Conservation (phyloP, 768 basidiomycete genomes). For the Boletus sp. region DNA sequence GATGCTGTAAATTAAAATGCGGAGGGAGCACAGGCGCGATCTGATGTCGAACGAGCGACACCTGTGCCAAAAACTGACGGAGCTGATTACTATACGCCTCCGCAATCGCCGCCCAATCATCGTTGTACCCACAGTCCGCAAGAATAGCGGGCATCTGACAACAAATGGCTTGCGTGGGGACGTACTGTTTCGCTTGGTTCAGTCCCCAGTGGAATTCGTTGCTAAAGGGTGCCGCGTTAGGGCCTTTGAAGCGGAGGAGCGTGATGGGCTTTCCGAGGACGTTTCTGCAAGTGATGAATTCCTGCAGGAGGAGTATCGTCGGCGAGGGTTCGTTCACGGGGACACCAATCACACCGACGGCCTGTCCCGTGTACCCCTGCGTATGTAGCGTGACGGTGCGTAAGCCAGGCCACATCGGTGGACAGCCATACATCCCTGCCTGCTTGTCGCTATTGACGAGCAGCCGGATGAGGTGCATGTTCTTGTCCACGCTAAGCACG, state of each 20-base stretch:
- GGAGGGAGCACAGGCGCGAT: constrained; percentile 31
- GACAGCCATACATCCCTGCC: constrained; percentile 24
- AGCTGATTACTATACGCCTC: constrained; percentile 30
- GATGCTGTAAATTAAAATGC: constrained; percentile 31
- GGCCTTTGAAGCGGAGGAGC: constrained; percentile 28
- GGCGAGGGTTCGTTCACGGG: constrained; percentile 30
- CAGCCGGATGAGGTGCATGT: constrained; percentile 29
- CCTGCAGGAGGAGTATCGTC: constrained; percentile 30
- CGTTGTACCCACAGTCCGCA: constrained; percentile 24
- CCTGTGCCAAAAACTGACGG: constrained; percentile 30
- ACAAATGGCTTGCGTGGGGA: constrained; percentile 18
- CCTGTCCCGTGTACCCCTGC: constrained; percentile 24
- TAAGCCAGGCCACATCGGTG: constrained; percentile 30
- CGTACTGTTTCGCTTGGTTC: constrained; percentile 25
- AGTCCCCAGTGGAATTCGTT: constrained; percentile 31
- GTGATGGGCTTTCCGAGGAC: constrained; percentile 19
- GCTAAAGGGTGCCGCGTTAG: constrained; percentile 27
- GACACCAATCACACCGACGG: constrained; percentile 15
- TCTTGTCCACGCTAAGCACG: constrained; percentile 28
- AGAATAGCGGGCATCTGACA: constrained; percentile 23
- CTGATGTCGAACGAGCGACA: constrained; percentile 30
- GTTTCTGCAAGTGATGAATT: constrained; percentile 22
- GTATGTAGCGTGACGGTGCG: constrained; percentile 29
- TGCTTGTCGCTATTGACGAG: constrained; percentile 35
- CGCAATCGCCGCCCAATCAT: constrained; percentile 30